Evolutionary conservation across 2,329 filamentous ascomycete species (phyloP).

Genomic region (Dactylellina haptotyla): DNA sequence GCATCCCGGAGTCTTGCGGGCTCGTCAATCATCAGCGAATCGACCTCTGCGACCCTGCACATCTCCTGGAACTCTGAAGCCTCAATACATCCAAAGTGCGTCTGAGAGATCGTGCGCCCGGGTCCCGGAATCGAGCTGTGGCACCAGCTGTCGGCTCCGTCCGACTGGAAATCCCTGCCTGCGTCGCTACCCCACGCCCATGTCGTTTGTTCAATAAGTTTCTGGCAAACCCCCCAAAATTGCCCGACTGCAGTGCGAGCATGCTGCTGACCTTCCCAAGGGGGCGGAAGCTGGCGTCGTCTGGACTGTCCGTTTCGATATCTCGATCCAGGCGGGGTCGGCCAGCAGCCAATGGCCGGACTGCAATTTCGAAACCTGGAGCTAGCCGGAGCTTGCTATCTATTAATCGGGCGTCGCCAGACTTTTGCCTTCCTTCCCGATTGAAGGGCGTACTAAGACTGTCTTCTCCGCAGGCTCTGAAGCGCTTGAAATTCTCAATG

Average conservation of each 20-base stretch:
- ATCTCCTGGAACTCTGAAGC: too few relatives aligned
- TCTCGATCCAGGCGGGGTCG: not conserved
- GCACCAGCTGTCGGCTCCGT: constrained; percentile 37
- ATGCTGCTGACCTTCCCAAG: constrained; percentile 18
- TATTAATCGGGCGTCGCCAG: constrained; percentile 52
- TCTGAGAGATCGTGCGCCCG: not conserved
- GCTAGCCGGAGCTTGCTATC: constrained; percentile 22
- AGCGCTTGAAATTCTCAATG: constrained; percentile 7
- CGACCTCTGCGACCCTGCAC: too few relatives aligned
- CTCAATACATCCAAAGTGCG: too few relatives aligned
- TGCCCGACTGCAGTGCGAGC: too few relatives aligned
- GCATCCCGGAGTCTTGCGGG: not conserved
- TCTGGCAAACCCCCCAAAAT: constrained; percentile 10
- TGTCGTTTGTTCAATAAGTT: not conserved
- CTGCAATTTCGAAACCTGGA: constrained; percentile 30
- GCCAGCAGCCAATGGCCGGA: constrained; percentile 30
- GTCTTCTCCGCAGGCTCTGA: constrained; percentile 48
- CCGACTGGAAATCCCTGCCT: constrained; percentile 17
- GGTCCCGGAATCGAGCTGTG: constrained; percentile 9
- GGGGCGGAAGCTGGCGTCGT: not conserved
- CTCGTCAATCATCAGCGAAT: too few relatives aligned
- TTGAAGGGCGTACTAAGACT: constrained; percentile 22
- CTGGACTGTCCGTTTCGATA: constrained; percentile 5
- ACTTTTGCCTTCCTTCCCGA: constrained; percentile 52
- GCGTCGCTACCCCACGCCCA: constrained; percentile 11